These are phyloP conservation scores for Eucommia ulmoides DNA, from an alignment of 257 asterid species.

Conservation along the genomic window DNA sequence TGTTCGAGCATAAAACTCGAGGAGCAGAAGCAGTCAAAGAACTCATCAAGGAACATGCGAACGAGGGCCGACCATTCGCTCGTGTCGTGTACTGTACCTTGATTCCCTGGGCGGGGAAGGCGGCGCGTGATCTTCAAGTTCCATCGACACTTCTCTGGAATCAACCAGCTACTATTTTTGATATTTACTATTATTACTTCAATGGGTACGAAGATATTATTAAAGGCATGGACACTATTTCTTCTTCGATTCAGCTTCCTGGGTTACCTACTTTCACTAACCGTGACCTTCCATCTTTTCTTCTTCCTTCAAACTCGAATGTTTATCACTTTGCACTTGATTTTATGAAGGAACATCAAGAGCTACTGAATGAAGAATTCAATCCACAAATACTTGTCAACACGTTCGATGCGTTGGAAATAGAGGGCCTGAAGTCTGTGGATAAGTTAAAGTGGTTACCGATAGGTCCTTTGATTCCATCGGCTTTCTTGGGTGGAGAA, in stretches of 20 bases:
- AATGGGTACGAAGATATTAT: constrained; percentile 6
- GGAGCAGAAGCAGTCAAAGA: background rate
- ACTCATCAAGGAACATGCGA: constrained; percentile 10
- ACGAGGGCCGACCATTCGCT: constrained; percentile 4
- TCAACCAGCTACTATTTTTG: constrained; percentile 11
- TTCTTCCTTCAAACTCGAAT: constrained; percentile 1
- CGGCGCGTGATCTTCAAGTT: constrained; percentile 4
- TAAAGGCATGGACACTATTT: background rate
- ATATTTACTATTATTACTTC: constrained; percentile 12
- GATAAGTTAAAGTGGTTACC: constrained; percentile 16
- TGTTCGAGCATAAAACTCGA: background rate
- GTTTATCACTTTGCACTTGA: background rate
- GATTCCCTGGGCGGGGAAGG: constrained; percentile 6
- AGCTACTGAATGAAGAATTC: constrained; percentile 11
- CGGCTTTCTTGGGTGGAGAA: constrained; percentile 10
- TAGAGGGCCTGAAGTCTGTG: constrained; percentile 11
- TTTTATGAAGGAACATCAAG: constrained; percentile 14
- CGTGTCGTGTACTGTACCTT: constrained; percentile 6
- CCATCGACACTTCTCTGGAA: constrained; percentile 10
- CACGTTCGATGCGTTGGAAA: constrained; percentile 19
- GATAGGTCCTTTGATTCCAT: constrained; percentile 29
- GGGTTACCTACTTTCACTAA: constrained; percentile 2
- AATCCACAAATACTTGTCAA: constrained; percentile 14
- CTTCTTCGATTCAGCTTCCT: background rate
- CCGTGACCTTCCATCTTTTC: constrained; percentile 5